Evolutionary conservation across 2,329 filamentous ascomycete species (phyloP), one percentile per base, ranked within the genome.

Genomic region (Neofusicoccum ribis): DNA sequence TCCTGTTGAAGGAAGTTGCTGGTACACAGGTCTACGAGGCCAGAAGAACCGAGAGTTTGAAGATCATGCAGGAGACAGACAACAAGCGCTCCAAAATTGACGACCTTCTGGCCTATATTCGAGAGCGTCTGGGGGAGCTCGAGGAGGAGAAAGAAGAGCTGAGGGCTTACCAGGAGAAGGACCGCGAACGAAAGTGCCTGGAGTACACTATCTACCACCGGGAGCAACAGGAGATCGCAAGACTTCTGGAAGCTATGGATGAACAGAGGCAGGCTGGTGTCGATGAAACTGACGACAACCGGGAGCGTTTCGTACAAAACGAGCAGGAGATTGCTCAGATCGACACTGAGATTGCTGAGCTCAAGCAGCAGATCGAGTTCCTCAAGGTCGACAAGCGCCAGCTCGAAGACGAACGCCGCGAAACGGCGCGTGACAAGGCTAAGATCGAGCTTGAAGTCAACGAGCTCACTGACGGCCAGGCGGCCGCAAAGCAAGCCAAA

Each of bases 91-190:
- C 89, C 51, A 97, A 97, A 80, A 98, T 98, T 67, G 95, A 99
- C 74, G 93, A 96, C 74, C 84, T 96, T 12, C 85, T 99, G 12
- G 88, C 90, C 62, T 96, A 95, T 73, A 97, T 99, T 78, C 93
- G 95, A 72, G 92, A 96, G 72, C 89, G 95, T 62, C 83, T 99
- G 63, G 85, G 83, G 44, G 95, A 99, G 77, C 84, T 99, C 0
- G 95, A 99, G 77, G 93, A 97, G 75, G 95, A 99, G 78, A 98
- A 98, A 77, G 93, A 97, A 73, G 96, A 99, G 77, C 83, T 99
- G 44, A 88, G 93, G 51, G 93, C 89, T 7, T 99, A 93, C 75
- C 95, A 98, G 77, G 93, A 97, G 67, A 97, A 96, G 76, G 95
- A 99, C 72, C 89, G 91, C 65, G 93, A 99, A 77, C 88, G 93